These are phyloP conservation scores for Oryza glaberrima DNA, from an alignment of 176 grass and related monocot genomes.

Conservation along the genomic window DNA sequence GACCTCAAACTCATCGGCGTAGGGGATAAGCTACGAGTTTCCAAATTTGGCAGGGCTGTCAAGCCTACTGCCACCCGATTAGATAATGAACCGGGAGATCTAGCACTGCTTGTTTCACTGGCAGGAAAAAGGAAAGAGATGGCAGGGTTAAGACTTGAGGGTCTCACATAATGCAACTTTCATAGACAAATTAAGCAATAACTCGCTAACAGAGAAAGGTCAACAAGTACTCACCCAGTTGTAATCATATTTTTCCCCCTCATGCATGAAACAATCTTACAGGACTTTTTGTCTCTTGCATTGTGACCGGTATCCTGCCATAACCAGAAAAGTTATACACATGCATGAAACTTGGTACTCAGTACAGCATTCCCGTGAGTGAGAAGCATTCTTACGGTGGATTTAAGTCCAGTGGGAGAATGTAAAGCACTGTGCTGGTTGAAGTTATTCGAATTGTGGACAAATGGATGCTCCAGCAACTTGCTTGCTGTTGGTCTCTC, in stretches of 20 bases:
- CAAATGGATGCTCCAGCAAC: slow-evolving; percentile 73
- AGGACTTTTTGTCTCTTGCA: slow-evolving; percentile 56
- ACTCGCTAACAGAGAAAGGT: slow-evolving; percentile 1
- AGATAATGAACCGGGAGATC: slow-evolving; percentile 47
- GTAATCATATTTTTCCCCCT: slow-evolving; percentile 57
- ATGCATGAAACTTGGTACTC: background rate
- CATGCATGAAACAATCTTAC: slow-evolving; percentile 50
- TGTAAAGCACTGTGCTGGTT: slow-evolving; percentile 55
- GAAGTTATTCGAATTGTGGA: slow-evolving; percentile 53
- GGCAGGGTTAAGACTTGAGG: slow-evolving; percentile 1
- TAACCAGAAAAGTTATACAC: slow-evolving; percentile 23
- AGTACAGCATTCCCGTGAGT: background rate
- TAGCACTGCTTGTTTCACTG: slow-evolving; percentile 54
- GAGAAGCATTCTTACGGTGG: slow-evolving; percentile 50
- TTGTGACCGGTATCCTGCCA: slow-evolving; percentile 55
- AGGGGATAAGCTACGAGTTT: slow-evolving; percentile 51
- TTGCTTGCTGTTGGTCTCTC: slow-evolving; percentile 67
- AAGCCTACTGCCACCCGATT: slow-evolving; percentile 27
- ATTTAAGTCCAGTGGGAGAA: slow-evolving; percentile 55
- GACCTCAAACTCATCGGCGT: slow-evolving; percentile 38
- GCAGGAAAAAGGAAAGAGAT: background rate
- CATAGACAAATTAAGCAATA: slow-evolving; percentile 19
- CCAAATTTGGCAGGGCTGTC: slow-evolving; percentile 42
- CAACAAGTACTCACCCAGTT: slow-evolving; percentile 45
- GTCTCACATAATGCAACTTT: slow-evolving; percentile 27